phyloP scores from a whole-genome alignment of 768 basidiomycete species.

The Russula griseocarnosa region DNA sequence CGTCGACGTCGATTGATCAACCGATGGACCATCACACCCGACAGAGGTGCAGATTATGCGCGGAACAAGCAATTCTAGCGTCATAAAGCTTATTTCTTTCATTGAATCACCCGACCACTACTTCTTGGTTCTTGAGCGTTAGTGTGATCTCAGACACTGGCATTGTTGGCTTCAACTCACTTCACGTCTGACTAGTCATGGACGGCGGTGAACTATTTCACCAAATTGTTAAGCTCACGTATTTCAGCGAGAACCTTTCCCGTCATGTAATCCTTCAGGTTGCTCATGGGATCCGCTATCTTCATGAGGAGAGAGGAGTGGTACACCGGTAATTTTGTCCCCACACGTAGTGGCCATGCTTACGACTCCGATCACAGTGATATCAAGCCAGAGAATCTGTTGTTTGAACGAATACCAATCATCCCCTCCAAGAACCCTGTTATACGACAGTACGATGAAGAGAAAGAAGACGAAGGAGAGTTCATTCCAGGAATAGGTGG shows the following conservation, averaged over 20 bases:
- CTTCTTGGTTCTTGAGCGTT: conserved; percentile 88
- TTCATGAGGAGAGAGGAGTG: conserved; percentile 96
- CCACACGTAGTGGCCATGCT: neutral
- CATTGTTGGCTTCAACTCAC: neutral
- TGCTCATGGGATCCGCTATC: conserved; percentile 86
- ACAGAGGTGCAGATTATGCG: conserved; percentile 99
- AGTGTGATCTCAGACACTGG: conserved; percentile 34
- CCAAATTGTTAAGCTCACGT: conserved; percentile 98
- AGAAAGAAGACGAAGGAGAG: conserved; percentile 98
- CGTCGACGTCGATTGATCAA: neutral
- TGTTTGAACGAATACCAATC: conserved; percentile 91
- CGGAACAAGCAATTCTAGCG: conserved; percentile 83
- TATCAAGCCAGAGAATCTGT: conserved; percentile 96
- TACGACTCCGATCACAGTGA: conserved; percentile 45
- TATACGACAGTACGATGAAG: conserved; percentile 90
- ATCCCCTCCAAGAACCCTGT: conserved; percentile 74
- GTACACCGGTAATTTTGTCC: conserved; percentile 67
- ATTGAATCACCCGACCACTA: conserved; percentile 92
- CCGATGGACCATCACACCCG: conserved; percentile 7
- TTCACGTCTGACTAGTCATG: conserved; percentile 59
- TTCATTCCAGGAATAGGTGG: conserved; percentile 90
- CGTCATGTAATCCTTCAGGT: conserved; percentile 97
- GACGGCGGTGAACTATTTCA: conserved; percentile 98
- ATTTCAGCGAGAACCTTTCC: conserved; percentile 96
- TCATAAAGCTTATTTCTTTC: conserved; percentile 89